Evolutionary conservation across 2,329 filamentous ascomycete genomes (phyloP).

Genomic region (Fusarium beomiforme): DNA sequence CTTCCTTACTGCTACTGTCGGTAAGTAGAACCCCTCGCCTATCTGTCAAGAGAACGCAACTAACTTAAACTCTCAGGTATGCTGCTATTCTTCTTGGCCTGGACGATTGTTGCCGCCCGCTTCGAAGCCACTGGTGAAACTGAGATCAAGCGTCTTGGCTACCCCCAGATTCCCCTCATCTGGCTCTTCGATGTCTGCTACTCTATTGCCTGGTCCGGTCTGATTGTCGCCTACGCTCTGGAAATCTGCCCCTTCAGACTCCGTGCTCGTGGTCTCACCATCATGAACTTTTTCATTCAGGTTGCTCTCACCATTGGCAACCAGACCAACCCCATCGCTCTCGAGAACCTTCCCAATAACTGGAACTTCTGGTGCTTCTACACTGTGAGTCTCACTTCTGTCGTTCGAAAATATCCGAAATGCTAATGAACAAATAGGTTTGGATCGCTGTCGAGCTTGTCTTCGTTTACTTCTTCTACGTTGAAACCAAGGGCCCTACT

Average conservation of each 20-base stretch:
- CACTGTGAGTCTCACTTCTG: slow-evolving; percentile 48
- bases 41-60: accelerated
- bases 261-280: slow-evolving; percentile 67
- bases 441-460: slow-evolving; percentile 57
- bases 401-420: accelerated
- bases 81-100: slow-evolving; percentile 38
- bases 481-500: slow-evolving; percentile 76
- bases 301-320: slow-evolving; percentile 69
- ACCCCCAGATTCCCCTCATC: slow-evolving; percentile 66
- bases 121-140: slow-evolving; percentile 7
- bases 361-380: slow-evolving; percentile 76
- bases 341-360: slow-evolving; percentile 66
- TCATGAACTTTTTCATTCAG: slow-evolving; percentile 73
- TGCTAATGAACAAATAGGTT: neutral
- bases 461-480: slow-evolving; percentile 73
- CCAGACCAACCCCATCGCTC: slow-evolving; percentile 73
- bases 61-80: slow-evolving; percentile 49
- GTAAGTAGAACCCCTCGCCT: neutral
- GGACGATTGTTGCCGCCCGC: slow-evolving; percentile 14
- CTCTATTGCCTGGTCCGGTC: slow-evolving; percentile 67
- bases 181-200: slow-evolving; percentile 70
- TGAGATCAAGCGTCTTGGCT: slow-evolving; percentile 52
- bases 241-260: slow-evolving; percentile 69
- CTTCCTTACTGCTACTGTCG: slow-evolving; percentile 58
- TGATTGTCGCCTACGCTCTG: slow-evolving; percentile 66